These are phyloP conservation scores for Hibiscus mutabilis DNA, from an alignment of 345 rosid genomes.

Conservation along the genomic window DNA sequence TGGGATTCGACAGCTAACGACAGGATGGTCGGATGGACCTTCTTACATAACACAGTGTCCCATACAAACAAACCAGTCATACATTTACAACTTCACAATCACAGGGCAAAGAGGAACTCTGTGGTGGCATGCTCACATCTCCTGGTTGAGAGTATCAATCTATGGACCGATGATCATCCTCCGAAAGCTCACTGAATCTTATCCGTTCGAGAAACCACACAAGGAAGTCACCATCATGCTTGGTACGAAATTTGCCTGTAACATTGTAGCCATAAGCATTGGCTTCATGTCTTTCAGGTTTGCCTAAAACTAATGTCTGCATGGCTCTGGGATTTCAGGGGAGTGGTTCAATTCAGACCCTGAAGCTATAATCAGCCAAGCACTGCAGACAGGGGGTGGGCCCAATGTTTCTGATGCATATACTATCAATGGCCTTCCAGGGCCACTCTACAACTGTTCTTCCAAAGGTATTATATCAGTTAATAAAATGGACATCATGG, in stretches of 20 bases:
- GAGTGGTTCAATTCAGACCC: conserved; percentile 62
- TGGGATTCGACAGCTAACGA: conserved; percentile 46
- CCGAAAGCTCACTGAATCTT: conserved; percentile 36
- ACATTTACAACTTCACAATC: conserved; percentile 49
- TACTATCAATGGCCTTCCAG: conserved; percentile 57
- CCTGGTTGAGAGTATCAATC: conserved; percentile 49
- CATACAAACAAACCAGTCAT: conserved; percentile 42
- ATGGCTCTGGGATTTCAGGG: conserved; percentile 26
- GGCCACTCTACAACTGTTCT: conserved; percentile 59
- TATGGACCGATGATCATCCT: conserved; percentile 55
- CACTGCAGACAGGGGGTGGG: conserved; percentile 45
- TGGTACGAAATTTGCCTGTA: conserved; percentile 23
- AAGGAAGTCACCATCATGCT: conserved; percentile 48
- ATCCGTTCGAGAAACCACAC: conserved; percentile 53
- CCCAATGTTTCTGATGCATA: conserved; percentile 63
- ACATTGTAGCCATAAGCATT: neutral
- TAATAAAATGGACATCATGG: neutral
- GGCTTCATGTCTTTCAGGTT: neutral
- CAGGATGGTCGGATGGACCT: conserved; percentile 60
- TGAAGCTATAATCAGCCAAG: conserved; percentile 44
- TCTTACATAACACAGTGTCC: conserved; percentile 57
- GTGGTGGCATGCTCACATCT: conserved; percentile 63
- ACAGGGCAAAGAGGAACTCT: conserved; percentile 60
- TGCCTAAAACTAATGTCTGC: neutral
- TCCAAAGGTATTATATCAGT: conserved; percentile 31